Conservation (phyloP, 2,329 filamentous ascomycete genomes). For the Fragosphaeria purpurea region DNA sequence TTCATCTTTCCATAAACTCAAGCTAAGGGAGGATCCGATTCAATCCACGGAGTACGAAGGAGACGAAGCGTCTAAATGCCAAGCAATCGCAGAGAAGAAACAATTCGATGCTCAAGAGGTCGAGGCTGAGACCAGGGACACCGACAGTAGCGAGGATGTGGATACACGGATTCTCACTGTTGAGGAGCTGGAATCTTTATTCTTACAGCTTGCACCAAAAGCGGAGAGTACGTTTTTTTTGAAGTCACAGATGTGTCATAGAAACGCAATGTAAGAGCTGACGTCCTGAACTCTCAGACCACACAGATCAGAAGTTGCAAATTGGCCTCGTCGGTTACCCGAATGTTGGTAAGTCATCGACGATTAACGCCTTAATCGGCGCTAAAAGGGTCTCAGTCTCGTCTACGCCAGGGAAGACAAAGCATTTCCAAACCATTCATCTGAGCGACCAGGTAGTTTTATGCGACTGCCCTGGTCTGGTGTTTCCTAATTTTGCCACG, state of each 20-base stretch:
- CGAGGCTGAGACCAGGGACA: not conserved
- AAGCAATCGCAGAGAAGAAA: too few species aligned
- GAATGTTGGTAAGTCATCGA: slow-evolving; percentile 98
- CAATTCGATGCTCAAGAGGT: too few species aligned
- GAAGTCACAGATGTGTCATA: too few species aligned
- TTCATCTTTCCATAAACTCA: too few species aligned
- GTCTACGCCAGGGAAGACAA: slow-evolving; percentile 94
- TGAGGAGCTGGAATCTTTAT: slow-evolving; percentile 83
- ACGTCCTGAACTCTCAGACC: slow-evolving; percentile 20
- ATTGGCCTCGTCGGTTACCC: slow-evolving; percentile 96
- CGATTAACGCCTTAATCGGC: slow-evolving; percentile 97
- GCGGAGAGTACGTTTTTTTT: slow-evolving; percentile 33
- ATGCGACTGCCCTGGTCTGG: slow-evolving; percentile 96
- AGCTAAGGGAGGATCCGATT: too few species aligned
- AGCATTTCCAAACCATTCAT: slow-evolving; percentile 98
- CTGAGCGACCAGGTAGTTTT: slow-evolving; percentile 81
- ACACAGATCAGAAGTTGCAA: slow-evolving; percentile 55
- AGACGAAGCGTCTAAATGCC: too few species aligned
- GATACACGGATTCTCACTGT: slow-evolving; percentile 80
- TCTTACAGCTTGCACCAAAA: slow-evolving; percentile 59
- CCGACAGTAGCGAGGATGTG: slow-evolving; percentile 28
- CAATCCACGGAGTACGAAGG: too few species aligned
- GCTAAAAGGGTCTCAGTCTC: slow-evolving; percentile 98
- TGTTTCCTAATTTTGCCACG: slow-evolving; percentile 95
- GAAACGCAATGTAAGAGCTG: too few species aligned